These are phyloP conservation scores for Somion occarium DNA, from an alignment of 1,284 basidiomycete species.

Conservation along the genomic window DNA sequence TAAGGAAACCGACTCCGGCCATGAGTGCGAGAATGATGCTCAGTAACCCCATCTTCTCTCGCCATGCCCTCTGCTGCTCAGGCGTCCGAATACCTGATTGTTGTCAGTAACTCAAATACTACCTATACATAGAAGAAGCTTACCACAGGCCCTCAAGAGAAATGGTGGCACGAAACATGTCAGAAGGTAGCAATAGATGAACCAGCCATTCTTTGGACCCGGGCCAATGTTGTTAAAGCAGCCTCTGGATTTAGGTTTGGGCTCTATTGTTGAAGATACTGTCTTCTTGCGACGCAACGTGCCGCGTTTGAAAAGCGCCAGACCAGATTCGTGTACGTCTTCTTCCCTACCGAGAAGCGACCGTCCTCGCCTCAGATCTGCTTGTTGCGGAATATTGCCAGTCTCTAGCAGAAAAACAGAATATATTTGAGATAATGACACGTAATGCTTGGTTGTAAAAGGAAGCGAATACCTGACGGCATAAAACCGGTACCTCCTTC, in stretches of 20 bases:
- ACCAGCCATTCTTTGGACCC: constrained; percentile 92
- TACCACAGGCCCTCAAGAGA: constrained; percentile 63
- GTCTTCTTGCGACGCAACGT: constrained; percentile 70
- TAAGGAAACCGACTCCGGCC: constrained; percentile 95
- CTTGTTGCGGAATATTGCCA: constrained; percentile 73
- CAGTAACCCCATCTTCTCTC: constrained; percentile 96
- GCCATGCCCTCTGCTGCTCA: constrained; percentile 94
- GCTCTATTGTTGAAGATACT: constrained; percentile 35
- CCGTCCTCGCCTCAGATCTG: constrained; percentile 73
- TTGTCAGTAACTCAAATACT: not conserved
- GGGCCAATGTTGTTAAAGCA: constrained; percentile 72
- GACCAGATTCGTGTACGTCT: constrained; percentile 82
- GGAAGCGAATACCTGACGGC: constrained; percentile 70
- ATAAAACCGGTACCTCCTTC: constrained; percentile 61
- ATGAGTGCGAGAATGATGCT: constrained; percentile 78
- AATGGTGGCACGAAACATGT: constrained; percentile 83
- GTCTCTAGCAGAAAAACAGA: constrained; percentile 48
- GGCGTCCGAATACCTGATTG: constrained; percentile 81
- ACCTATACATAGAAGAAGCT: constrained; percentile 26
- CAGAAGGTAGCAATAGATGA: constrained; percentile 90
- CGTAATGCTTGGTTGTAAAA: constrained; percentile 6
- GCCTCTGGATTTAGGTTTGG: constrained; percentile 41
- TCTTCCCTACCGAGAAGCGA: constrained; percentile 85
- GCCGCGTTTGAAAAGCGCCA: constrained; percentile 81
- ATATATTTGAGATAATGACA: constrained; percentile 5